phyloP scores from a whole-genome alignment of 176 grass and related monocot genomes.

The Poa pratensis region DNA sequence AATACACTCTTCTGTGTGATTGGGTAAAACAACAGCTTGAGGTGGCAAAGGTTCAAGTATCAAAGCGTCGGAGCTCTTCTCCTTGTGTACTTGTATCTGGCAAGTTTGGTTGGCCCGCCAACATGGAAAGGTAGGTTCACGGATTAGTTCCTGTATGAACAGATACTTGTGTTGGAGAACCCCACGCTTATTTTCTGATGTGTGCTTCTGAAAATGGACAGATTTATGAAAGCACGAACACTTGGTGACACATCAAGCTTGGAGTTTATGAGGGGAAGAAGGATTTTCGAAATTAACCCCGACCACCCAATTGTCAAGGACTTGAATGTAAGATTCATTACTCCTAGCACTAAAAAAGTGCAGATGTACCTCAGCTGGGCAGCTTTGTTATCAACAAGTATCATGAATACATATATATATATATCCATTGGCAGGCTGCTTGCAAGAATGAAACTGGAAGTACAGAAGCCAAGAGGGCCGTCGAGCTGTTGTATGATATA shows the following conservation, averaged over 20 bases:
- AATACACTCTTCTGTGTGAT: conserved; percentile 87
- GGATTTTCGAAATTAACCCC: conserved; percentile 93
- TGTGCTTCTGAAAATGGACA: conserved; percentile 37
- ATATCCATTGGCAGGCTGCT: conserved; percentile 55
- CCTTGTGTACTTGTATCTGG: conserved; percentile 97
- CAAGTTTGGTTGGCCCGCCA: conserved; percentile 98
- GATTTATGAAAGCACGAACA: conserved; percentile 98
- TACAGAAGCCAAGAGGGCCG: conserved; percentile 81
- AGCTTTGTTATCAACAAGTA: background rate
- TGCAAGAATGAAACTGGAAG: conserved; percentile 89
- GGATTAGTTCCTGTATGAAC: background rate
- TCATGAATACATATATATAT: background rate
- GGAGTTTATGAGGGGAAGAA: conserved; percentile 95
- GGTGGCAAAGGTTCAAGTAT: conserved; percentile 92
- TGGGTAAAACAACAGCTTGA: conserved; percentile 78
- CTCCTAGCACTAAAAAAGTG: background rate
- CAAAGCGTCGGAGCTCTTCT: conserved; percentile 88
- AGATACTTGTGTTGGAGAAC: background rate
- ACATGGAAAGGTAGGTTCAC: conserved; percentile 79
- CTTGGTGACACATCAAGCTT: conserved; percentile 93
- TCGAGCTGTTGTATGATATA: conserved; percentile 47
- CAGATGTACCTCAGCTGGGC: background rate
- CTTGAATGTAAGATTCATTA: conserved; percentile 47
- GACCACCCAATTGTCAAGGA: conserved; percentile 92
- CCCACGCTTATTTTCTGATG: conserved; percentile 23